Evolutionary conservation across 495 filamentous ascomycete species (phyloP).

Genomic region (Monascus purpureus): DNA sequence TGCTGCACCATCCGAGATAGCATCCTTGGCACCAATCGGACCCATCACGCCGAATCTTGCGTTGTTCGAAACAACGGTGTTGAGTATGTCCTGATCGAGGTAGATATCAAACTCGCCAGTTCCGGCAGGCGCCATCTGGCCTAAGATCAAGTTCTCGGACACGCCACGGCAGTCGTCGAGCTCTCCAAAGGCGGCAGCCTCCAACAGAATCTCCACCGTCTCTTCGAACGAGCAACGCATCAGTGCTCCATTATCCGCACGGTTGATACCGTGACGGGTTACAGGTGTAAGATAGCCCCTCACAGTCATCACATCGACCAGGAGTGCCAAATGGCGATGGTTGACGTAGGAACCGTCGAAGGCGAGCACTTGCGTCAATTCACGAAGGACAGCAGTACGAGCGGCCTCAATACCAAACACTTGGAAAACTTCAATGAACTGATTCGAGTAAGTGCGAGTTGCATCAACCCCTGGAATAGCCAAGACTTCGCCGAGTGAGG

Average conservation of each 20-base stretch:
- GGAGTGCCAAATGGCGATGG: conserved; percentile 88
- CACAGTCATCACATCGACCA: conserved; percentile 97
- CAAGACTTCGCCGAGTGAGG: conserved; percentile 68
- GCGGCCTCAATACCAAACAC: conserved; percentile 95
- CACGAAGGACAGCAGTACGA: conserved; percentile 67
- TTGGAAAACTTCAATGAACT: conserved; percentile 82
- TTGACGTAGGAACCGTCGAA: conserved; percentile 99
- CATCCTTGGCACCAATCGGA: conserved; percentile 58
- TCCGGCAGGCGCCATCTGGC: conserved; percentile 89
- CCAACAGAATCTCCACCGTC: conserved; percentile 93
- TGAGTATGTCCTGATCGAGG: conserved; percentile 86
- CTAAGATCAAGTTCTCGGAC: conserved; percentile 97
- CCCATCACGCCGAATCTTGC: conserved; percentile 66
- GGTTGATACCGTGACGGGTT: conserved; percentile 96
- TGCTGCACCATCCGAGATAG: conserved; percentile 61
- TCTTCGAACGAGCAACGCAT: conserved; percentile 99
- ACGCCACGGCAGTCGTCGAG: conserved; percentile 95
- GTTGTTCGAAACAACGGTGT: conserved; percentile 86
- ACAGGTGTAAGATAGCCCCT: conserved; percentile 87
- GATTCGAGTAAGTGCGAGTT: conserved; percentile 84
- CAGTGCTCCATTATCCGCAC: conserved; percentile 90
- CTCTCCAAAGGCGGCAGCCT: conserved; percentile 86
- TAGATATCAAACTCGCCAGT: conserved; percentile 90
- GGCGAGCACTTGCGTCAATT: conserved; percentile 79
- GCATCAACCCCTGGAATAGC: conserved; percentile 79